These are phyloP conservation scores for Fusarium piperis DNA, from an alignment of 2,329 filamentous ascomycete species.

Conservation along the genomic window DNA sequence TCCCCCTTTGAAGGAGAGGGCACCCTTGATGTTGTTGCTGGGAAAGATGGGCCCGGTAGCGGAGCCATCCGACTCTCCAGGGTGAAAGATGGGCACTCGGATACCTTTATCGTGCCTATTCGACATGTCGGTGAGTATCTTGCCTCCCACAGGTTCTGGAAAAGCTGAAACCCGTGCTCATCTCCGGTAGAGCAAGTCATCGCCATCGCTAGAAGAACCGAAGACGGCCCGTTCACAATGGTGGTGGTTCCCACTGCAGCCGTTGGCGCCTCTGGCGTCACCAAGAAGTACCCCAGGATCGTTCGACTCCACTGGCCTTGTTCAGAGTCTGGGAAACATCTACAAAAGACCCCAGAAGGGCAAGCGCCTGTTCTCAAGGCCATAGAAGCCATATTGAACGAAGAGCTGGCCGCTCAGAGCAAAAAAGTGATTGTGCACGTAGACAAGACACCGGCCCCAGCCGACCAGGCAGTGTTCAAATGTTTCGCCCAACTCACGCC, in stretches of 20 bases:
- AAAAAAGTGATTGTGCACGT: not conserved
- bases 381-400: not conserved
- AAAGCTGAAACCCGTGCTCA: not conserved
- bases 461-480: not conserved
- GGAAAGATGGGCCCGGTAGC: not conserved
- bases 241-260: slow-evolving; percentile 8
- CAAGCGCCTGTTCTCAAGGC: not conserved
- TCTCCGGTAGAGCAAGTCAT: not conserved
- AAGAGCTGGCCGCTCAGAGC: not conserved
- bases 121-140: not conserved
- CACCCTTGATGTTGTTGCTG: not conserved
- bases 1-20: not conserved
- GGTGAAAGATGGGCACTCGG: not conserved
- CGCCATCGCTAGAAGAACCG: not conserved
- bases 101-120: not conserved
- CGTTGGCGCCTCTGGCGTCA: not conserved
- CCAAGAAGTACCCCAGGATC: not conserved
- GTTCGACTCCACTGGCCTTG: slow-evolving; percentile 1
- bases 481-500: not conserved
- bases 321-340: not conserved
- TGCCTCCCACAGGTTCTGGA: too few species aligned
- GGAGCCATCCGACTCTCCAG: not conserved
- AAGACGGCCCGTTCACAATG: not conserved
- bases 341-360: not conserved
- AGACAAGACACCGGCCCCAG: not conserved